A percentile compares a stretch with the other conserved stretches of the same genome.
Evolutionary conservation across 768 basidiomycete species (phyloP).

Genomic region (Suillus discolor): DNA sequence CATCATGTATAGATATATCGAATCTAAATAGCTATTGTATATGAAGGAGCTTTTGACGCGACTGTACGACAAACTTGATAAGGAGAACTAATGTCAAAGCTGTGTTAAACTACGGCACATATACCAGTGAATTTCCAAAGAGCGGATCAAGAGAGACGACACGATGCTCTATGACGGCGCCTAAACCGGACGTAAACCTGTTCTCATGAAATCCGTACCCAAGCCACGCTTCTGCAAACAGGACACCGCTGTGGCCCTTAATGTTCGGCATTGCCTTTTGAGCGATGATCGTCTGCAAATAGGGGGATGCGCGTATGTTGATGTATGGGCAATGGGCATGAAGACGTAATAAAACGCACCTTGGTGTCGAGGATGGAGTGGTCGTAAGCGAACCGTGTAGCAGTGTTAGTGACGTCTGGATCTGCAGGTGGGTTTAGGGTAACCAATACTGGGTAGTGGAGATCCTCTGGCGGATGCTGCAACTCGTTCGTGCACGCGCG

Average conservation of each 20-base stretch:
- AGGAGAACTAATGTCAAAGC: slow-evolving; percentile 19
- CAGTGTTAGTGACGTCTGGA: slow-evolving; percentile 45
- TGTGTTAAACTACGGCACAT: slow-evolving; percentile 32
- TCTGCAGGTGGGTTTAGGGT: slow-evolving; percentile 71
- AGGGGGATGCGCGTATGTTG: not conserved
- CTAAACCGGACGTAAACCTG: slow-evolving; percentile 56
- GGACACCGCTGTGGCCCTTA: slow-evolving; percentile 60
- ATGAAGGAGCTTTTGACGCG: not conserved
- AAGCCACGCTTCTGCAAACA: slow-evolving; percentile 67
- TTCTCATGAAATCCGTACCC: slow-evolving; percentile 86
- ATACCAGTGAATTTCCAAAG: slow-evolving; percentile 46
- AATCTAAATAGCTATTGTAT: not conserved
- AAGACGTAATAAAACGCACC: slow-evolving; percentile 31
- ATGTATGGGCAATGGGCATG: slow-evolving; percentile 2
- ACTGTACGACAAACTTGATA: not conserved
- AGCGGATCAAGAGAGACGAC: slow-evolving; percentile 27
- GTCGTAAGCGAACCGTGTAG: slow-evolving; percentile 61
- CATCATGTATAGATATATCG: not conserved
- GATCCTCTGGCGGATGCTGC: slow-evolving; percentile 60
- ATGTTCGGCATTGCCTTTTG: slow-evolving; percentile 57
- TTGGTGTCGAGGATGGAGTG: slow-evolving; percentile 66
- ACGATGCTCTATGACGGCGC: slow-evolving; percentile 31
- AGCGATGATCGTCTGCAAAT: slow-evolving; percentile 49
- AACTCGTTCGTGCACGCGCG: slow-evolving; percentile 60
- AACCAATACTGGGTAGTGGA: slow-evolving; percentile 65